Evolutionary conservation across 495 filamentous ascomycete genomes (phyloP).

Genomic region (Penicillium fimorum): DNA sequence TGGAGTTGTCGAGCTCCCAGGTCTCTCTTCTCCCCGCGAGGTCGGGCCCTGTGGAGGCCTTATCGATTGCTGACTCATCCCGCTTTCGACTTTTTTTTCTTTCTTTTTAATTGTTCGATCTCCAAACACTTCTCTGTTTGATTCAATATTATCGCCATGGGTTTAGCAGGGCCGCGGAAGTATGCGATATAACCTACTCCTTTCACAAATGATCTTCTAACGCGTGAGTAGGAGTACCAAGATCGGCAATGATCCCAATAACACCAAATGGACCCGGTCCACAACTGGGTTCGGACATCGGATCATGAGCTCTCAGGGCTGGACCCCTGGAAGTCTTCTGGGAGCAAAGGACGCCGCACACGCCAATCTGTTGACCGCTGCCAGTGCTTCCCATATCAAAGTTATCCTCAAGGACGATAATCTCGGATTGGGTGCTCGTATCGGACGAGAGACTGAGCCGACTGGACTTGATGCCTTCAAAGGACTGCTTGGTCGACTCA

Average conservation of each 20-base stretch:
- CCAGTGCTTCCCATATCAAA: constrained; percentile 73
- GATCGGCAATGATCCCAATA: constrained; percentile 87
- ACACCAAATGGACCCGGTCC: constrained; percentile 83
- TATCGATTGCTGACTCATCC: constrained; percentile 21
- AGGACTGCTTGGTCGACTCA: constrained; percentile 79
- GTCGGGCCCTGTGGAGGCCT: constrained; percentile 8
- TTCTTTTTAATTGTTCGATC: constrained; percentile 1
- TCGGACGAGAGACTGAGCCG: constrained; percentile 61
- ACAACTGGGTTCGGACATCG: constrained; percentile 80
- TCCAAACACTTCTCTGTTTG: not conserved
- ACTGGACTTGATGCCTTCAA: constrained; percentile 83
- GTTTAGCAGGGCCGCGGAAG: constrained; percentile 72
- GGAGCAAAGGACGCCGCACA: constrained; percentile 73
- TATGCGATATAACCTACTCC: constrained; percentile 32
- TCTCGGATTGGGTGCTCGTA: constrained; percentile 79
- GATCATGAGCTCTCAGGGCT: constrained; percentile 83
- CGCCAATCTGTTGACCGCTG: constrained; percentile 68
- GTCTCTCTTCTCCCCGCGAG: not conserved
- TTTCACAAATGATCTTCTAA: constrained; percentile 3
- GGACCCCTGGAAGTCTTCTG: constrained; percentile 78
- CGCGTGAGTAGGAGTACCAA: constrained; percentile 65
- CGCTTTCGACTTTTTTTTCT: constrained; percentile 9
- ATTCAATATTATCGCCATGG: constrained; percentile 52
- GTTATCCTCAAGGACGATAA: constrained; percentile 85
- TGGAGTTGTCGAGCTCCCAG: not conserved